phyloP scores from a whole-genome alignment of 1,284 basidiomycete species.

The Heterobasidion irregulare region DNA sequence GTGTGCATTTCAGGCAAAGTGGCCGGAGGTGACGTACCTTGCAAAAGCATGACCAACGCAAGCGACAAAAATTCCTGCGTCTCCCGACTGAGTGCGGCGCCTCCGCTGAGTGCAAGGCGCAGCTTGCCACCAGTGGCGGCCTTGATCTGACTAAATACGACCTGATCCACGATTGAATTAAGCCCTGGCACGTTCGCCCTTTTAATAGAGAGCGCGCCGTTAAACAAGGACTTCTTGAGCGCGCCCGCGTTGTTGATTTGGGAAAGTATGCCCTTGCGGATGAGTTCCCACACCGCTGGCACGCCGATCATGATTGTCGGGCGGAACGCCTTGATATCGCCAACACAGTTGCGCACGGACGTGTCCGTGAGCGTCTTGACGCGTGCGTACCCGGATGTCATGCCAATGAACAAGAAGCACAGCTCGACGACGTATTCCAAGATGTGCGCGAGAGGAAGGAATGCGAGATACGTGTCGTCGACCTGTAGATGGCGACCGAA shows the following conservation, averaged over 20 bases:
- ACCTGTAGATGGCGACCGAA: conserved; percentile 69
- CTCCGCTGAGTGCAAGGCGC: conserved; percentile 75
- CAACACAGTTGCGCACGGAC: conserved; percentile 83
- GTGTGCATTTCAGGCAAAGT: neutral
- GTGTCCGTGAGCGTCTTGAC: conserved; percentile 96
- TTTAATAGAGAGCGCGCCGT: conserved; percentile 63
- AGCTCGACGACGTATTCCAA: conserved; percentile 84
- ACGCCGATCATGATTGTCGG: conserved; percentile 90
- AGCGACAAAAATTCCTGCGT: conserved; percentile 88
- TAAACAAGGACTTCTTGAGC: conserved; percentile 70
- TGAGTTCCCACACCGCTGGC: conserved; percentile 87
- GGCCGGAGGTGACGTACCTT: conserved; percentile 51
- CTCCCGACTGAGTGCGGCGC: conserved; percentile 77
- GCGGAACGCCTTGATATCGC: conserved; percentile 78
- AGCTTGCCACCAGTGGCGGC: conserved; percentile 85
- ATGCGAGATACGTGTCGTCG: conserved; percentile 79
- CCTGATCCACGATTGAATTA: conserved; percentile 64
- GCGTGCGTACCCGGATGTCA: conserved; percentile 82
- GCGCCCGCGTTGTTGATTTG: conserved; percentile 67
- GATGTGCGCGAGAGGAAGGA: conserved; percentile 90
- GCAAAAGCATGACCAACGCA: conserved; percentile 75
- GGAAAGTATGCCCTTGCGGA: conserved; percentile 85
- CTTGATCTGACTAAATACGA: conserved; percentile 72
- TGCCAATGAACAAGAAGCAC: conserved; percentile 54
- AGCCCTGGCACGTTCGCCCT: conserved; percentile 57